Evolutionary conservation across 441 rosid genomes (phyloP).

Genomic region (Croton laevigatus): DNA sequence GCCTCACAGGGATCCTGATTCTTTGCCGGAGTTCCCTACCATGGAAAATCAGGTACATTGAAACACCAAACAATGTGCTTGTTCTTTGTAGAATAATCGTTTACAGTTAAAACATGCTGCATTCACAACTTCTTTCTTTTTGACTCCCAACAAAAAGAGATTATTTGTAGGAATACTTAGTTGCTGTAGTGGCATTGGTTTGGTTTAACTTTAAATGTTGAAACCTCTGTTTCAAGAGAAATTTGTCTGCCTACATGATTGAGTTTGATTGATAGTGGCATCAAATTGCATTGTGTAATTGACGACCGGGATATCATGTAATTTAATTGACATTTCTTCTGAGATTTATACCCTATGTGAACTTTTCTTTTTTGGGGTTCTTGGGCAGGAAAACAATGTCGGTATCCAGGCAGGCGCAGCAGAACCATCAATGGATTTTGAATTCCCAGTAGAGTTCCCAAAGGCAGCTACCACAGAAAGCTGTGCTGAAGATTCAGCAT

Average conservation of each 20-base stretch:
- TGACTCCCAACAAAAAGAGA: too few species aligned
- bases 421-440: slow-evolving; percentile 34
- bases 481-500: slow-evolving; percentile 22
- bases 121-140: too few species aligned
- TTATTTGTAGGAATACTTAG: too few species aligned
- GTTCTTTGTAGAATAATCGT: neutral
- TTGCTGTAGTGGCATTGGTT: too few species aligned
- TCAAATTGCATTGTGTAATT: neutral
- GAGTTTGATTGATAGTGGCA: neutral
- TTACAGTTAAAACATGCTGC: too few species aligned
- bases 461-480: slow-evolving; percentile 30
- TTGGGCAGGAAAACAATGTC: slow-evolving; percentile 29
- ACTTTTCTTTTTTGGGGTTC: neutral
- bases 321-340: slow-evolving; percentile 2
- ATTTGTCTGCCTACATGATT: neutral
- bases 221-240: neutral
- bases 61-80: neutral
- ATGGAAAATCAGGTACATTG: slow-evolving; percentile 38
- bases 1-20: slow-evolving; percentile 23
- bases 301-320: neutral
- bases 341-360: neutral
- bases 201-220: neutral
- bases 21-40: slow-evolving; percentile 25
- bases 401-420: slow-evolving; percentile 25
- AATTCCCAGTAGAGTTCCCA: slow-evolving; percentile 32